These are phyloP conservation scores for Huntiella decipiens DNA, from an alignment of 2,329 filamentous ascomycete genomes.

Conservation along the genomic window DNA sequence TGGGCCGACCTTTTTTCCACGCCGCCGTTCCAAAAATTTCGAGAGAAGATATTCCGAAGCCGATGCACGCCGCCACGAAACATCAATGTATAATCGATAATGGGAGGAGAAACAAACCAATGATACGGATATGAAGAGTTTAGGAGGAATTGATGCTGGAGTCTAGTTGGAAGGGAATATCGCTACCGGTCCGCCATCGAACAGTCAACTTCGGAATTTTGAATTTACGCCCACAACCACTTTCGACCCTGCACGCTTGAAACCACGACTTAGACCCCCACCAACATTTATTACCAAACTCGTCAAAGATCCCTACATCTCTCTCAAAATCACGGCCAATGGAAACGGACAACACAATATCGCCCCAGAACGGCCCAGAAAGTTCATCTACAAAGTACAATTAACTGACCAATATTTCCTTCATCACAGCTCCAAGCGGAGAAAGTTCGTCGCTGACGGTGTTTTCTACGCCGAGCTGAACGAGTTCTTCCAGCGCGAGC, in stretches of 20 bases:
- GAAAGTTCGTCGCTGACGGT: slow-evolving; percentile 94
- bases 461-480: slow-evolving; percentile 99
- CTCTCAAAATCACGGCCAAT: neutral
- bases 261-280: too few species aligned
- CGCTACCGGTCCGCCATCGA: too few species aligned
- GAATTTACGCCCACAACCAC: too few species aligned
- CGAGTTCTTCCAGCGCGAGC: slow-evolving; percentile 99
- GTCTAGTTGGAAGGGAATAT: too few species aligned
- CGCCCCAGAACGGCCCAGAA: neutral
- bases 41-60: neutral
- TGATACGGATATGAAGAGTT: too few species aligned
- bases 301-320: too few species aligned
- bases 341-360: neutral
- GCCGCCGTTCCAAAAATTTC: neutral
- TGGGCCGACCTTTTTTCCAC: neutral
- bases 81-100: too few species aligned
- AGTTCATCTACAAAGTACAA: neutral
- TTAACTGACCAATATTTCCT: slow-evolving; percentile 10
- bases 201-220: too few species aligned
- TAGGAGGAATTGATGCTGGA: too few species aligned
- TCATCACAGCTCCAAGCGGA: slow-evolving; percentile 58
- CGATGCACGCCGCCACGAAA: too few species aligned
- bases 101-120: too few species aligned
- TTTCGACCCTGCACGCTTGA: too few species aligned
- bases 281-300: neutral